These are phyloP conservation scores for Fusarium veterinarium DNA, from an alignment of 2,329 filamentous ascomycete genomes.

Conservation along the genomic window DNA sequence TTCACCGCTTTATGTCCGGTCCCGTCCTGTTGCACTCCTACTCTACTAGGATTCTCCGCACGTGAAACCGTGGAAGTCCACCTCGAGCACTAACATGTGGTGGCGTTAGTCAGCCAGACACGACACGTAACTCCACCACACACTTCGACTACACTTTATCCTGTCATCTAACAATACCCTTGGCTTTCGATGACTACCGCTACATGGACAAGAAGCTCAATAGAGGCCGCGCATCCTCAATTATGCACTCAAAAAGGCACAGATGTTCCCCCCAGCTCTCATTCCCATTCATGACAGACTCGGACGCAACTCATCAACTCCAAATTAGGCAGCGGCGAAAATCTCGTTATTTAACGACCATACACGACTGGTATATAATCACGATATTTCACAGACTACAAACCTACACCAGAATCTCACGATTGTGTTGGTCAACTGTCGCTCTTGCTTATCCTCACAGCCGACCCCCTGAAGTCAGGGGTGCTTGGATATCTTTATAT, in stretches of 20 bases:
- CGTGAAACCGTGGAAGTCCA: slow-evolving; percentile 12
- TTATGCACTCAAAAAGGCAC: too few species aligned
- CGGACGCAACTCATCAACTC: not conserved
- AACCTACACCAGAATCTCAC: not conserved
- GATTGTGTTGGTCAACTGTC: not conserved
- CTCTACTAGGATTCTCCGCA: slow-evolving; percentile 32
- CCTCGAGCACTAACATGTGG: slow-evolving; percentile 17
- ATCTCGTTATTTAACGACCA: not conserved
- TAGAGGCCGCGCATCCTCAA: too few species aligned
- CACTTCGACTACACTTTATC: slow-evolving; percentile 35
- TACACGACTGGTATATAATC: not conserved
- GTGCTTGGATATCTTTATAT: not conserved
- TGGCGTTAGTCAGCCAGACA: slow-evolving; percentile 33
- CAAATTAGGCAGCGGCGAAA: not conserved
- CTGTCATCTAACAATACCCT: not conserved
- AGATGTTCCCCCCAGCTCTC: not conserved
- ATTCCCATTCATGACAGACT: not conserved
- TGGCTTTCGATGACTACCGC: not conserved
- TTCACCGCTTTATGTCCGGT: slow-evolving; percentile 27
- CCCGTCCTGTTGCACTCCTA: slow-evolving; percentile 6
- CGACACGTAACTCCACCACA: slow-evolving; percentile 21
- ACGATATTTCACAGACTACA: too few species aligned
- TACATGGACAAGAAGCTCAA: not conserved
- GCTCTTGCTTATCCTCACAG: not conserved
- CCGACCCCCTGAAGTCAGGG: slow-evolving; percentile 32